Conservation (phyloP, 83 land plant genomes). For the Larix sibirica region DNA sequence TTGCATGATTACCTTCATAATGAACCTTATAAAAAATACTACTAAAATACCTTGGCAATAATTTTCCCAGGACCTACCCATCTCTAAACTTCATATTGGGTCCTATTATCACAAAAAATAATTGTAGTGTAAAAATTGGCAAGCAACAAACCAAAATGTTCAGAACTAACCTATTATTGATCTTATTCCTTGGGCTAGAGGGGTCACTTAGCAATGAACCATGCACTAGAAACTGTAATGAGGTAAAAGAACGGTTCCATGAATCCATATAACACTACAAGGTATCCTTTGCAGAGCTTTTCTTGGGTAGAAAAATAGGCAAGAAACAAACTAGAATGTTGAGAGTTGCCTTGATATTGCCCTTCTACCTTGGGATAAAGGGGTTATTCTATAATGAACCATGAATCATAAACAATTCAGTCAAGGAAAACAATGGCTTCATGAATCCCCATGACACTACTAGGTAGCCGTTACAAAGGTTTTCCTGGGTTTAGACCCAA, state of each 20-base stretch:
- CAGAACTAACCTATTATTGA: constrained; percentile 7
- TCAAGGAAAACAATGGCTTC: no score
- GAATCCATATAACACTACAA: constrained; percentile 51
- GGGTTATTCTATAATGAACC: constrained; percentile 35
- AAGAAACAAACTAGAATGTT: constrained; percentile 27
- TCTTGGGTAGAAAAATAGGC: constrained; percentile 37
- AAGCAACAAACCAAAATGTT: constrained; percentile 28
- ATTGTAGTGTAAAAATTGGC: constrained; percentile 37
- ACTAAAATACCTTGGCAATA: constrained; percentile 1
- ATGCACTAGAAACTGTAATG: constrained; percentile 52
- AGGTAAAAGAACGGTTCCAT: constrained; percentile 39
- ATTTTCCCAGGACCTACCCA: not conserved
- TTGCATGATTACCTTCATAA: not conserved
- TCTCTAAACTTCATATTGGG: not conserved
- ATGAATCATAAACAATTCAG: constrained; percentile 54
- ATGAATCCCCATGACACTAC: constrained; percentile 54
- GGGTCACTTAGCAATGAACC: constrained; percentile 32
- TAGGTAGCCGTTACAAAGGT: constrained; percentile 44
- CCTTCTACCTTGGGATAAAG: constrained; percentile 1
- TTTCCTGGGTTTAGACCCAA: constrained; percentile 9
- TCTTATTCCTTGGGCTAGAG: constrained; percentile 4
- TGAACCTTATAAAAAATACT: not conserved
- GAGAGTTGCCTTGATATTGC: constrained; percentile 11
- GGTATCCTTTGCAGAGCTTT: constrained; percentile 42
- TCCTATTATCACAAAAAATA: constrained; percentile 16